Base-by-base conservation (phyloP, 352 stramenopile genomes). In the Globisporangium viniferum region DNA sequence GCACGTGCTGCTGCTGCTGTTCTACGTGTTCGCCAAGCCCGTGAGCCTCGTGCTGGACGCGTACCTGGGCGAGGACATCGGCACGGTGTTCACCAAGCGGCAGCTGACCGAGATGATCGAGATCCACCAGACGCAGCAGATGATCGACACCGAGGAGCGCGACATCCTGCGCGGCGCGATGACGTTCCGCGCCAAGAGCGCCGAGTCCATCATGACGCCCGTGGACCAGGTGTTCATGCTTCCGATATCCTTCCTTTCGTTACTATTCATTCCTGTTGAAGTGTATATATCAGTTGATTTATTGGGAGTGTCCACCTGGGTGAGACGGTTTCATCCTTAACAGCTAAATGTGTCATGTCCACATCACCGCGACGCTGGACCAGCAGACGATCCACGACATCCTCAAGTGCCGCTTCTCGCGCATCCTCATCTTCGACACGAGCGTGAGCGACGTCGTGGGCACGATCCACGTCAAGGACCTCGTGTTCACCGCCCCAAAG, bases 401-500 rank as follows among this genome's bases (percentile, higher is more conserved):
- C 53, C 98, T 99, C 75, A 93, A 97, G 63, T 95, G 87, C 46
- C 97, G 97, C 12, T 99, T 98, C 81, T 98, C 84, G 49, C 88
- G 97, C 49, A 98, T 99, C 65, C 97, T 98, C 14, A 86, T 99
- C 3, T 81, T 93, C 36, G 84, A 82, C 22, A 48, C 77, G 35
- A 87, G 79, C 51, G 64, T 84, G 39, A 90, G 97, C 73, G 97
- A 99, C 72, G 92, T 99, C 46, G 87, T 99, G 58, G 97, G 97
- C 20, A 82, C 98, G n/a, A 88, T 99, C 29, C 94, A 99, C 73
- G 95, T 98, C 57, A 99, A 99, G 71, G 98, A 99, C 72, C 88
- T 99, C 14, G 98, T 99, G 66, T 98, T 99, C 58, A 85, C 99
- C 20, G 97, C 99, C 75, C 96, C 97, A 12, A 97, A 99, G 78